Base-by-base conservation (phyloP, 176 grass and related monocot genomes). In the Triticum dicoccoides region DNA sequence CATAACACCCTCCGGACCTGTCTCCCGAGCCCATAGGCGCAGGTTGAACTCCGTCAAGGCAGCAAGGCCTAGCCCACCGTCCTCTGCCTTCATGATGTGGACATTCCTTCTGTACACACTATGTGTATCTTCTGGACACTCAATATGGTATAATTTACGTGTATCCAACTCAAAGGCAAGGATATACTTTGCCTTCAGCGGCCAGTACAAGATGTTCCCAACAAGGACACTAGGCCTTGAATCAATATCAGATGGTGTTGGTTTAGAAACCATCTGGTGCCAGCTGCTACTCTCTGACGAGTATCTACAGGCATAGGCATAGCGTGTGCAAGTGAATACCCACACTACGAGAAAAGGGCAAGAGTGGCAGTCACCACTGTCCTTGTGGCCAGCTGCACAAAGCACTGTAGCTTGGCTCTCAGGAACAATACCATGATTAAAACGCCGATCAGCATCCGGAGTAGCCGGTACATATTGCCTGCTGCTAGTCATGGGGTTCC, bases 151-250 rank as follows among this genome's bases (percentile, higher is more conserved):
- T 32, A 82, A 87, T 2, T 35, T 82, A 67, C 18, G 37, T 0
- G 61, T 69, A 15, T 0, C 61, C 71, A 82, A 56, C 45, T 88
- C 86, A 8, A 76, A 87, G 20, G 86, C 33, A 67, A 88, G 61
- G 18, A 88, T 77, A 77, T 88, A 67, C 6, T 87, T 87, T 44
- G 79, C 24, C 79, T 77, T 88, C 5, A 88, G 61, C 1, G 71
- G 86, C 86, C 80, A 88, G 27, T 88, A 82, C 35, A 88, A 81
- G 71, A 77, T 66, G 8, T 82, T 59, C 17, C 20, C 45, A 39
- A 88, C 18, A 82, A 88, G 80, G 47, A 82, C 51, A 18, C 86
- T 61, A 88, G 86, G 79, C 71, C 80, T 88, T 51, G 49, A 88
- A 77, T 82, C 86, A 68, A 82, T 23, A 51, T 82, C 58, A 5